A percentile compares a stretch with the other conserved stretches of the same genome.
Conservation (phyloP, 768 basidiomycete genomes). For the Agaricus sinodeliciosus region DNA sequence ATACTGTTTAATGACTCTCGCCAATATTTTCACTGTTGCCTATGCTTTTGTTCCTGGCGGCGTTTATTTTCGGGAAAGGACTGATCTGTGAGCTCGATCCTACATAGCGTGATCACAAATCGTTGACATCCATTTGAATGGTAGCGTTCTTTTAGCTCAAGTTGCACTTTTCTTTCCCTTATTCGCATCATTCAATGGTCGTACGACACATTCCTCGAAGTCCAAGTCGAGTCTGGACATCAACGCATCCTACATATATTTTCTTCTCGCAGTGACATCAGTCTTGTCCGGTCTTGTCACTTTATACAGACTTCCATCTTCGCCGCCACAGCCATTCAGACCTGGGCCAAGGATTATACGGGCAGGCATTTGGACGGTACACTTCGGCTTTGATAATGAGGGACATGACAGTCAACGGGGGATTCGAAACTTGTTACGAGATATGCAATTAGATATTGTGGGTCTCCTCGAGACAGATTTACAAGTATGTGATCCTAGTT, state of each 20-base stretch:
- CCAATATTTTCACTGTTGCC: constrained; percentile 78
- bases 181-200: constrained; percentile 18
- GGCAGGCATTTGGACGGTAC: constrained; percentile 88
- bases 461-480: constrained; percentile 85
- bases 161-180: constrained; percentile 37
- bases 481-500: constrained; percentile 44
- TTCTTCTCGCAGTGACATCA: constrained; percentile 31
- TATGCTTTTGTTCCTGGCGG: constrained; percentile 90
- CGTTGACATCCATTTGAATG: constrained; percentile 23
- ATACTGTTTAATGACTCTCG: constrained; percentile 56
- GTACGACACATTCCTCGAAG: background rate
- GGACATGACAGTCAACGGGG: constrained; percentile 68
- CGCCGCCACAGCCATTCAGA: constrained; percentile 50
- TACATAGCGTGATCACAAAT: background rate
- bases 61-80: constrained; percentile 65
- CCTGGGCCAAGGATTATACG: constrained; percentile 62
- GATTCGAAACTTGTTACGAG: constrained; percentile 56
- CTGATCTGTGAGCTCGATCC: constrained; percentile 53
- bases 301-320: constrained; percentile 44
- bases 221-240: constrained; percentile 1
- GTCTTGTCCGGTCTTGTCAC: constrained; percentile 46
- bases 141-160: constrained; percentile 42
- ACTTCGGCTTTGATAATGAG: constrained; percentile 78
- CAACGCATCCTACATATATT: constrained; percentile 21
- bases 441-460: constrained; percentile 81